These are phyloP conservation scores for Wallacemonas collosoma DNA, from an alignment of 208 protist species.

Conservation along the genomic window DNA sequence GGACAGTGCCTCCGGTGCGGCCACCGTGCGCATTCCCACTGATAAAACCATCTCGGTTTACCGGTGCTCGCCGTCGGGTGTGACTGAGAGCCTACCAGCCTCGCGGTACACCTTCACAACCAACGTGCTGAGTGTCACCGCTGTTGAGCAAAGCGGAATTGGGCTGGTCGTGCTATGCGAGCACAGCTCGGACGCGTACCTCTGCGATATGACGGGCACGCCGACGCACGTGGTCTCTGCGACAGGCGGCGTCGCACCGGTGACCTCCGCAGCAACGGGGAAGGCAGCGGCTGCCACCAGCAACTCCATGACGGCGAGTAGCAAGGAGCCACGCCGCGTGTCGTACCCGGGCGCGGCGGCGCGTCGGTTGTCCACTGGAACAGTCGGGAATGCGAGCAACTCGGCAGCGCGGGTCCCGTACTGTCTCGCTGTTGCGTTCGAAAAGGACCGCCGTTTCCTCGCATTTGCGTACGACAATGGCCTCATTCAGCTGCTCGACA, in stretches of 20 bases:
- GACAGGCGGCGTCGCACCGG: not conserved
- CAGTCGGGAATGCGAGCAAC: not conserved
- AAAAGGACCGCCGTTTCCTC: constrained; percentile 32
- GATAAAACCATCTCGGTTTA: not conserved
- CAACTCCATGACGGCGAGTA: not conserved
- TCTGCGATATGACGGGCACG: not conserved
- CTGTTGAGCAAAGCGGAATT: constrained; percentile 6
- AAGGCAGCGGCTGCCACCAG: not conserved
- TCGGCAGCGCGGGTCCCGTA: not conserved
- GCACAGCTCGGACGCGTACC: constrained; percentile 11
- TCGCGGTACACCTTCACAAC: not conserved
- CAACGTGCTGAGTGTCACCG: constrained; percentile 6
- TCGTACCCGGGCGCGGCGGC: not conserved
- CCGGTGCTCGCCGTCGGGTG: not conserved
- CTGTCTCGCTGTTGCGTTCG: constrained; percentile 7
- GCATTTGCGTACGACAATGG: constrained; percentile 67
- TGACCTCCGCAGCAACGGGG: not conserved
- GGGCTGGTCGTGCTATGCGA: not conserved
- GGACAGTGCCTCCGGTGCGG: not conserved
- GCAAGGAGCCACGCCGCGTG: not conserved
- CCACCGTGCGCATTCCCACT: not conserved
- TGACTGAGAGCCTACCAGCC: not conserved
- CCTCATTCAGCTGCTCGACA: constrained; percentile 81
- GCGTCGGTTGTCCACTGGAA: not conserved
- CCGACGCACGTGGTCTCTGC: not conserved